phyloP scores from a whole-genome alignment of 148 eudicot species.

The Dysphania ambrosioides region DNA sequence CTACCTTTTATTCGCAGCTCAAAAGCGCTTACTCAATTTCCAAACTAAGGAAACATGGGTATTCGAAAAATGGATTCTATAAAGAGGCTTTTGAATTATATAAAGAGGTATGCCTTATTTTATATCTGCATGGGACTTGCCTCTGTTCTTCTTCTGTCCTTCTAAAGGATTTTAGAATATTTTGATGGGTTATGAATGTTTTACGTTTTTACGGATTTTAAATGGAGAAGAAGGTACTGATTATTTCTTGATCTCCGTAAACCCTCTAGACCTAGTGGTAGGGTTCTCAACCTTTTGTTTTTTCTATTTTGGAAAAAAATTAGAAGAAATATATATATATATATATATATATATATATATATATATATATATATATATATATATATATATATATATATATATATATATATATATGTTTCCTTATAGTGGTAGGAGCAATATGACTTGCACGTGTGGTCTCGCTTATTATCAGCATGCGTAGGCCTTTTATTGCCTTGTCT shows the following conservation, averaged over 20 bases:
- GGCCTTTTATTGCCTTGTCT: too few species aligned
- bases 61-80: conserved; percentile 75
- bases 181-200: neutral
- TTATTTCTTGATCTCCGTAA: neutral
- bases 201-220: neutral
- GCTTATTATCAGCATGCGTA: too few species aligned
- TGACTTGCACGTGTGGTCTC: too few species aligned
- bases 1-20: conserved; percentile 49
- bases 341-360: too few species aligned
- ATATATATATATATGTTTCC: too few species aligned
- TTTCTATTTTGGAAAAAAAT: neutral
- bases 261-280: neutral
- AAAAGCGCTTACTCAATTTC: conserved; percentile 85
- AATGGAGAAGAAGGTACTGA: neutral
- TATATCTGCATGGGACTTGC: neutral
- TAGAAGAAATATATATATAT: too few species aligned
- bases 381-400: too few species aligned
- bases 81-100: conserved; percentile 69
- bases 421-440: too few species aligned
- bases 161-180: neutral
- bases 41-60: conserved; percentile 79
- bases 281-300: neutral
- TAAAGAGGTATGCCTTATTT: conserved; percentile 56
- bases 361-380: too few species aligned
- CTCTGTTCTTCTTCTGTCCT: neutral